A percentile compares a stretch with the other conserved stretches of the same genome.
These are phyloP conservation scores for Candida sanyaensis DNA, from an alignment of 1,139 yeast genomes.

Conservation along the genomic window DNA sequence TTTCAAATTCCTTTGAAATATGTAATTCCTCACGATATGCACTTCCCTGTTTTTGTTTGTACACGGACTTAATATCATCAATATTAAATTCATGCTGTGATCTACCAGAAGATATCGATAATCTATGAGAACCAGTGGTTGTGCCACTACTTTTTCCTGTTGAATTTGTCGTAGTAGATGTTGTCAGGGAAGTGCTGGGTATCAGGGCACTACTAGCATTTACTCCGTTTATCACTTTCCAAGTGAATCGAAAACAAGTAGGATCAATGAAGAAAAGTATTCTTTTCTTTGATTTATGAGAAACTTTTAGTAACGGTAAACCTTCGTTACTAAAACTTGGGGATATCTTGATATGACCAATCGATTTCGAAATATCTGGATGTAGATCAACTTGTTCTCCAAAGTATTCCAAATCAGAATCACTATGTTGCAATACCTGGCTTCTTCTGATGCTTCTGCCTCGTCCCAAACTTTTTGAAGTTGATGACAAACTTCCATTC, in stretches of 20 bases:
- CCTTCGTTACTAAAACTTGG: slow-evolving; percentile 43
- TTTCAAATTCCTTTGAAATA: slow-evolving; percentile 63
- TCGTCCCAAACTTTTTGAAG: slow-evolving; percentile 2
- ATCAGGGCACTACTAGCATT: slow-evolving; percentile 10
- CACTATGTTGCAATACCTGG: not conserved
- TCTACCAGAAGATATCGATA: slow-evolving; percentile 12
- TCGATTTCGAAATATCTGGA: slow-evolving; percentile 13
- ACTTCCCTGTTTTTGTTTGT: slow-evolving; percentile 69
- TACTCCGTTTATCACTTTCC: slow-evolving; percentile 34
- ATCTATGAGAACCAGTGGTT: slow-evolving; percentile 14
- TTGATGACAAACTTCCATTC: not conserved
- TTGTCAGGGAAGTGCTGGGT: slow-evolving; percentile 14
- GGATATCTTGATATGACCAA: slow-evolving; percentile 21
- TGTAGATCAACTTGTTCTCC: slow-evolving; percentile 10
- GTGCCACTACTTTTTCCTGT: slow-evolving; percentile 10
- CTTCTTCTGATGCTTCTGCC: slow-evolving; percentile 7
- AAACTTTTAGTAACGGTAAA: slow-evolving; percentile 58
- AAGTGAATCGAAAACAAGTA: slow-evolving; percentile 41
- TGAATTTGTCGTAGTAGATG: slow-evolving; percentile 16
- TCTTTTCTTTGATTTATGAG: slow-evolving; percentile 67
- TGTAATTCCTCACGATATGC: slow-evolving; percentile 85
- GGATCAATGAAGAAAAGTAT: slow-evolving; percentile 37
- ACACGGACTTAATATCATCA: slow-evolving; percentile 70
- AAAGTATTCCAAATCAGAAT: slow-evolving; percentile 4
- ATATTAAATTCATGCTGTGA: slow-evolving; percentile 53